Evolutionary conservation across 106 monocot species (phyloP), one percentile per base, ranked within the genome.

Genomic region (Dioscorea dumetorum): DNA sequence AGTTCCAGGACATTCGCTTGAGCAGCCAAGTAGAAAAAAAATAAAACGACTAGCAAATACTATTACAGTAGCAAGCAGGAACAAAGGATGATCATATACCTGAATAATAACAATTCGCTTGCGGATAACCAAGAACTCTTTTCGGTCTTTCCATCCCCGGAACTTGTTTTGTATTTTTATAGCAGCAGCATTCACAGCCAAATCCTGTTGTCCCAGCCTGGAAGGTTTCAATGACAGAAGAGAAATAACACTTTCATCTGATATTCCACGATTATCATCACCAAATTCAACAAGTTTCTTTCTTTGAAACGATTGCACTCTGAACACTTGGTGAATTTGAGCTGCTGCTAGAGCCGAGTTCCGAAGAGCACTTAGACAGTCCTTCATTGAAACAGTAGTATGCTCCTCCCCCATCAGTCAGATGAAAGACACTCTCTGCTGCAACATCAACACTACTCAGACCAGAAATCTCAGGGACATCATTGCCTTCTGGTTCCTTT

Each of bases 141-240:
- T 91, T 75, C 91, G 84, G 51, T 92, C 92, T 81, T 97, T 97
- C 97, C 97, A 92, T 53, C 97, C 88, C 24, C 97, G 79, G 72
- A 92, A 97, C 66, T 92, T 97, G 69, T 97, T 97, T 53, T 90
- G 97, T 54, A 97, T 97, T 68, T 87, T 75, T 53, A 80, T 68
- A 22, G 88, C 97, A 69, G 97, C 97, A 69, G 80, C 69, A 74
- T 84, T 78, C 8, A 79, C 68, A 61, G 79, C 86, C 66, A 71
- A 70, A 72, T 86, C 79, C 69, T 78, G 70, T 16, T 73, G 82
- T 18, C 78, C 78, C 24, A 65, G 24, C 35, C 76, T 84, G 23
- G 66, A 62, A 19, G 67, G 50, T 49, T 87, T 92, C 12, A 80
- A 9, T 66, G 83, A 78, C 61, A 92, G 18, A 41, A 80, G 83